phyloP scores from a whole-genome alignment of 1,139 yeast genomes.

The Barnettozyma hawaiiensis region DNA sequence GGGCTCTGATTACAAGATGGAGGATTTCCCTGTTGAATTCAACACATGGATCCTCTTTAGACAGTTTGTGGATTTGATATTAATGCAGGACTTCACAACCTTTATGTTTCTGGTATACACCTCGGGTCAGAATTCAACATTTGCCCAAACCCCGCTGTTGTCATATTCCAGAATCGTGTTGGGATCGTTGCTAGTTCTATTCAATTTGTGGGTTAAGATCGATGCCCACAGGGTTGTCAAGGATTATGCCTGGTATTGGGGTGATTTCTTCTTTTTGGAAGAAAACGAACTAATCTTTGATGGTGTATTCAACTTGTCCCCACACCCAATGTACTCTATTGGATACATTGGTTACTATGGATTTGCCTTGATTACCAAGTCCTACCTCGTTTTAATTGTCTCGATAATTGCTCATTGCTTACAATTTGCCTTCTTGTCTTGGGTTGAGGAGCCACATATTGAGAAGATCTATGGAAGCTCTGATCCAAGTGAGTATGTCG shows the following conservation, averaged over 20 bases:
- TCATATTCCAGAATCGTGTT: conserved; percentile 35
- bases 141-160: conserved; percentile 31
- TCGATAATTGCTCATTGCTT: conserved; percentile 74
- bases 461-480: conserved; percentile 60
- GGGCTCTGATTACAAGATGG: conserved; percentile 46
- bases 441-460: conserved; percentile 84
- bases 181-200: conserved; percentile 51
- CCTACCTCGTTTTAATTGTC: conserved; percentile 64
- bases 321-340: conserved; percentile 91
- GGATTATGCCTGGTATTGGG: conserved; percentile 96
- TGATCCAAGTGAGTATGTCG: conserved; percentile 21
- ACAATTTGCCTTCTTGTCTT: conserved; percentile 72
- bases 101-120: conserved; percentile 66
- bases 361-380: conserved; percentile 70
- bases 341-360: conserved; percentile 90
- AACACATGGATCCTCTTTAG: conserved; percentile 82
- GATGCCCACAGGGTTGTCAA: conserved; percentile 88
- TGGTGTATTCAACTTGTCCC: conserved; percentile 88
- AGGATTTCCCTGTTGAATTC: conserved; percentile 62
- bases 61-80: conserved; percentile 72
- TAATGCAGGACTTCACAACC: conserved; percentile 82
- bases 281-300: conserved; percentile 75
- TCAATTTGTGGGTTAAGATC: conserved; percentile 81
- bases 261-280: conserved; percentile 83
- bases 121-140: conserved; percentile 37